Evolutionary conservation across 306 rosid genomes (phyloP), one percentile per base, ranked within the genome.

Genomic region (Castanospermum australe): DNA sequence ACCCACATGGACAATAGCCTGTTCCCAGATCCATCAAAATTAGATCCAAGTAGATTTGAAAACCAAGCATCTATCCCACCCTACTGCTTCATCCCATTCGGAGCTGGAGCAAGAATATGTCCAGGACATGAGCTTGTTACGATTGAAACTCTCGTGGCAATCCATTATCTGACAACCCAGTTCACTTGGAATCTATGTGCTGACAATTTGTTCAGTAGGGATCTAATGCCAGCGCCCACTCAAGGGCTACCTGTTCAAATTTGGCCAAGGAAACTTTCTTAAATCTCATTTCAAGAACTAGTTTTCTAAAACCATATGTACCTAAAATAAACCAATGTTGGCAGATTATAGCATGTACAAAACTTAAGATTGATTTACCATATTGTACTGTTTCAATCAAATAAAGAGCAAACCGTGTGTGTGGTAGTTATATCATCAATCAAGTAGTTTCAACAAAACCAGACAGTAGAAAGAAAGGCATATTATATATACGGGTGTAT

Each of bases 171-270:
- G 5, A 89, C 90, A 30, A 90, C 94, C 1, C 79, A 30, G 5
- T 94, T 92, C 89, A 85, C 70, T 12, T 92, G 98, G 97, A 90
- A 89, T 67, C 88, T 82, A 9, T 59, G 67, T 54, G 89, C 97
- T 18, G 92, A 90, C 75, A 83, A 77, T 45, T 77, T 73, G 38
- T 89, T 85, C 69, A 81, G 63, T 0, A 88, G 98, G 83, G 96
- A 84, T 84, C 96, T 92, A 42, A 77, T 50, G 83, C 88, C 84
- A 21, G 73, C 50, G 22, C 97, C 97, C 1, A 77, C 83, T 30
- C 83, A 82, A 77, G 97, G 97, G 17, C 78, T 92, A 1, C 91
- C 90, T 0, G 21, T 89, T 57, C 78, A 88, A 71, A 68, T 89
- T 79, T 73, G 20, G 73, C 89, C 89, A 61, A 89, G 83, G 84